Evolutionary conservation across 179 eudicot genomes (phyloP), one percentile per base, ranked within the genome.

Genomic region (Silene coronaria): DNA sequence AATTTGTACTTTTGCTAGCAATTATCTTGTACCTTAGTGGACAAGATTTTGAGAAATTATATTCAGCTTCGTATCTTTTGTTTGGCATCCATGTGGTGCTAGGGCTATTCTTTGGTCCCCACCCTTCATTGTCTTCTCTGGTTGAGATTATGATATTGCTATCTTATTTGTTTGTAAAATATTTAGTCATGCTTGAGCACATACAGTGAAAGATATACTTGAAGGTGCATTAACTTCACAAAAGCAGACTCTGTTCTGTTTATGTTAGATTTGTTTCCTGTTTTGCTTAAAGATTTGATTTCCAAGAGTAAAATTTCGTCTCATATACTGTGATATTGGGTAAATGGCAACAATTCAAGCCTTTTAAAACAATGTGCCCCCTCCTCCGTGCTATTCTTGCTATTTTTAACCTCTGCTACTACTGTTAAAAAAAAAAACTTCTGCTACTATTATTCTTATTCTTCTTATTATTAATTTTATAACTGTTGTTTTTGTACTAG

Each of bases 21-120:
- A 68, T 65, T 65, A 72, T 73, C 67, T 55, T 72, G 70, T 30
- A 26, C 66, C 26, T 17, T 72, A 65, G 57, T 72, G 38, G 60
- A 28, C 55, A 17, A 76, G 16, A 17, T 68, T 45, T 70, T 62
- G 36, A 61, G 71, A 71, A 24, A 72, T 66, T 24, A 36, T 51
- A 57, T 36, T 59, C 72, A 79, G 42, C 70, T 71, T 71, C 71
- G 23, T 60, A 77, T 71, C 62, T 36, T 55, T 21, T 14, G 46
- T 22, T 21, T 57, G 19, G 62, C 71, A 79, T 73, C 75, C 46
- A 55, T 71, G 59, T 28, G 70, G 81, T 67, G 68, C 57, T 72
- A 51, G 32, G 19, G 58, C 60, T 70, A 66, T 73, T 64, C 30
- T 34, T 34, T 57, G 60, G 67, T 63, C 70, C 36, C 81, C 68